These are phyloP conservation scores for Penicillium tannophilum DNA, from an alignment of 495 filamentous ascomycete genomes.

Conservation along the genomic window DNA sequence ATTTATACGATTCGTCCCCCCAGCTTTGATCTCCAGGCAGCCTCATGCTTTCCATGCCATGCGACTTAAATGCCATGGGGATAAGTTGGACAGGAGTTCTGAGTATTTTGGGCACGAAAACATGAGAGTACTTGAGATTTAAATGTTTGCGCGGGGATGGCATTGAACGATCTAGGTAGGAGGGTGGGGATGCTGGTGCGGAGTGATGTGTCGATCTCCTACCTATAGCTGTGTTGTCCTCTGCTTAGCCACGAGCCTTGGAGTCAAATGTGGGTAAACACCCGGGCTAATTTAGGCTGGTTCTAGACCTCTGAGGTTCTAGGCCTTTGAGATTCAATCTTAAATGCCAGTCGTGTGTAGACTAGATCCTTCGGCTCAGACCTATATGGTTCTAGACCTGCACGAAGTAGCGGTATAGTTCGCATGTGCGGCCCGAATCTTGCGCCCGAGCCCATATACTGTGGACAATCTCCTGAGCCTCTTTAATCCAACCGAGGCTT, in stretches of 20 bases:
- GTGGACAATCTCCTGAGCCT: background rate
- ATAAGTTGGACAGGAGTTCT: too few relatives aligned
- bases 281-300: background rate
- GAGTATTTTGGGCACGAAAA: too few relatives aligned
- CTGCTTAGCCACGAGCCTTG: too few relatives aligned
- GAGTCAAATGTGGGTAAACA: background rate
- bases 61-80: background rate
- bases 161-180: too few relatives aligned
- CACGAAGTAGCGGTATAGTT: constrained; percentile 4
- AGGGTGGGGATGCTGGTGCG: too few relatives aligned
- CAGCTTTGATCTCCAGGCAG: background rate
- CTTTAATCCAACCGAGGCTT: background rate
- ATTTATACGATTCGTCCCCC: background rate
- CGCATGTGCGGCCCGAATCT: background rate
- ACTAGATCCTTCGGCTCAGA: background rate
- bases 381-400: background rate
- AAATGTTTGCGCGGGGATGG: background rate
- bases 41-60: background rate
- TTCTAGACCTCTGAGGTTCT: background rate
- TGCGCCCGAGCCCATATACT: background rate
- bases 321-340: background rate
- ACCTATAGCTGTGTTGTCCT: too few relatives aligned
- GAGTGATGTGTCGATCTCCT: too few relatives aligned
- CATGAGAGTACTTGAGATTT: background rate
- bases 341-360: background rate